Conservation (phyloP, 2,329 filamentous ascomycete genomes). For the Ascochyta clinopodiicola region DNA sequence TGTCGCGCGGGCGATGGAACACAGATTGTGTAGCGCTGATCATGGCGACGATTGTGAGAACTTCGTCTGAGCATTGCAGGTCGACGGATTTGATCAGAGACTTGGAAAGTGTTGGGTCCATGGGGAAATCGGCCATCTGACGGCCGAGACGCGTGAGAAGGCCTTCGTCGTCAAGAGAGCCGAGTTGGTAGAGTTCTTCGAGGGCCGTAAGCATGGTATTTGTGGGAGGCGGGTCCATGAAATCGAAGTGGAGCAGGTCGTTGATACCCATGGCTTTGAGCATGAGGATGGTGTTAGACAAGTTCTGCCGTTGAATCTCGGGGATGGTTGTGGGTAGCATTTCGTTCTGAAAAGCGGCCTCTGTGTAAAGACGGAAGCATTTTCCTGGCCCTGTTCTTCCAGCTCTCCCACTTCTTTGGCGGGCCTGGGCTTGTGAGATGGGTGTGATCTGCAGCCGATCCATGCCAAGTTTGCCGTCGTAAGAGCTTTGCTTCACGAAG, state of each 20-base stretch:
- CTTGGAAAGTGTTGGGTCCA: constrained; percentile 93
- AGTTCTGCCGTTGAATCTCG: constrained; percentile 93
- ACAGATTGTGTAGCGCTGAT: constrained; percentile 79
- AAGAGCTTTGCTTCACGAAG: constrained; percentile 97
- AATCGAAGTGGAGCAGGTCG: constrained; percentile 94
- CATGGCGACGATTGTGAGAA: constrained; percentile 80
- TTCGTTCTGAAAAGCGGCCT: constrained; percentile 92
- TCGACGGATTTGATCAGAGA: constrained; percentile 87
- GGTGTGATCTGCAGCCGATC: constrained; percentile 94
- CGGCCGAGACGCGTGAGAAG: constrained; percentile 88
- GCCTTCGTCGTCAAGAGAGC: constrained; percentile 92
- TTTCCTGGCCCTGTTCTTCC: constrained; percentile 95
- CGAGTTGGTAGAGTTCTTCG: constrained; percentile 92
- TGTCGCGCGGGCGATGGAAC: constrained; percentile 97
- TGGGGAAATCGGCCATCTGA: constrained; percentile 98
- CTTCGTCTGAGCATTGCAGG: constrained; percentile 88
- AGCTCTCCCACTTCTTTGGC: constrained; percentile 89
- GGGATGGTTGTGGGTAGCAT: constrained; percentile 97
- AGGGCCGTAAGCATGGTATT: constrained; percentile 97
- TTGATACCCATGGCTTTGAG: constrained; percentile 99
- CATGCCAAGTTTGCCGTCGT: constrained; percentile 97
- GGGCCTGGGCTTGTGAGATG: constrained; percentile 95
- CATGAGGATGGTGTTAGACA: constrained; percentile 93
- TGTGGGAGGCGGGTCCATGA: constrained; percentile 97
- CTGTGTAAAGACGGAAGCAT: constrained; percentile 87